These are phyloP conservation scores for Acer campestre DNA, from an alignment of 345 rosid genomes.

Conservation along the genomic window DNA sequence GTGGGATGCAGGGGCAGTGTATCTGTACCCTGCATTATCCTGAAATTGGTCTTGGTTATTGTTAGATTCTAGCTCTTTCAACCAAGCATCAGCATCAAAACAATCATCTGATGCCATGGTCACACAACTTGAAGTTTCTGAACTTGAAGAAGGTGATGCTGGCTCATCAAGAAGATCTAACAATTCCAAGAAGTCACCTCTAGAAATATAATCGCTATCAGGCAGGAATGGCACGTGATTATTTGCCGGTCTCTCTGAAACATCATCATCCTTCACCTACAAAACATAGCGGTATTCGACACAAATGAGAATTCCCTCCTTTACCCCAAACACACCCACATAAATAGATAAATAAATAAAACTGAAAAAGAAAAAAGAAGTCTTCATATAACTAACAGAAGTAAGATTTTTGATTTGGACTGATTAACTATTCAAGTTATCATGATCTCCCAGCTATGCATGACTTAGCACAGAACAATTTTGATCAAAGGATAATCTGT, in stretches of 20 bases:
- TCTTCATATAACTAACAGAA: not conserved
- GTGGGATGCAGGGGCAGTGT: slow-evolving; percentile 27
- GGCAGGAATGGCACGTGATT: slow-evolving; percentile 21
- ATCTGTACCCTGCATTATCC: slow-evolving; percentile 25
- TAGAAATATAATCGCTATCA: slow-evolving; percentile 24
- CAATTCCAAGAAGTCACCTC: slow-evolving; percentile 52
- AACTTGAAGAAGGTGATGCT: slow-evolving; percentile 46
- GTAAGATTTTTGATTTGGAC: not conserved
- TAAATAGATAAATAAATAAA: not conserved
- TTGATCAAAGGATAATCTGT: not conserved
- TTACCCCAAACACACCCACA: not conserved
- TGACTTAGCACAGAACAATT: not conserved
- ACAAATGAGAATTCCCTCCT: slow-evolving; percentile 13
- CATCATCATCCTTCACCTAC: slow-evolving; percentile 34
- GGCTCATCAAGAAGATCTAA: slow-evolving; percentile 50
- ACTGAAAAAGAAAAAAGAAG: not conserved
- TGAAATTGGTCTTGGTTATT: slow-evolving; percentile 5
- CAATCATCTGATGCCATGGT: slow-evolving; percentile 50
- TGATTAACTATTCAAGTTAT: not conserved
- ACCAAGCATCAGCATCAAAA: slow-evolving; percentile 46
- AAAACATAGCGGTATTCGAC: slow-evolving; percentile 25
- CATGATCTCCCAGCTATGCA: not conserved
- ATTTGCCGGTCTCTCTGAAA: slow-evolving; percentile 24
- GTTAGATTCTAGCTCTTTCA: slow-evolving; percentile 42
- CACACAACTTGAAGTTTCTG: slow-evolving; percentile 50